A percentile compares a stretch with the other conserved stretches of the same genome.
Evolutionary conservation across 306 rosid species (phyloP).

Genomic region (Crataegus laevigata): DNA sequence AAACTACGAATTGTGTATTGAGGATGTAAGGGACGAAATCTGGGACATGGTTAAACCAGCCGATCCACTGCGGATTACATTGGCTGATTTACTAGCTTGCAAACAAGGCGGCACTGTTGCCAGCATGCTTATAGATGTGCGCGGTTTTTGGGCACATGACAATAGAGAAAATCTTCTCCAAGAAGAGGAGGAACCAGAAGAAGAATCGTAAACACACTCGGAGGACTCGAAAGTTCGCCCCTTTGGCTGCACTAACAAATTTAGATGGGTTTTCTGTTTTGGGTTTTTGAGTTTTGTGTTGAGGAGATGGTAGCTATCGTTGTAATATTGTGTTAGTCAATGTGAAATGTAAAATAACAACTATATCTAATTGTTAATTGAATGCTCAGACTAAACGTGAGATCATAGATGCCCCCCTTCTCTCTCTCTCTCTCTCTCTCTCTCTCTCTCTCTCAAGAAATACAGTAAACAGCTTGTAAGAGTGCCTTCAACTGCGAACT

Average conservation of each 20-base stretch:
- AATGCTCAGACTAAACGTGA: neutral
- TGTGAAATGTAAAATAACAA: neutral
- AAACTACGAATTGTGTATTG: constrained; percentile 92
- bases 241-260: constrained; percentile 25
- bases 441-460: no score
- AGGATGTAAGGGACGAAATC: constrained; percentile 94
- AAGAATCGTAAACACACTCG: constrained; percentile 44
- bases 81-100: constrained; percentile 73
- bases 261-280: neutral
- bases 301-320: neutral
- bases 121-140: constrained; percentile 96
- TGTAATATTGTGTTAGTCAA: constrained; percentile 13
- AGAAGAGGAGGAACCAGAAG: constrained; percentile 98
- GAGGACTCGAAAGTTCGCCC: neutral
- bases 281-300: neutral
- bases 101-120: constrained; percentile 99
- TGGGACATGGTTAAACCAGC: constrained; percentile 99
- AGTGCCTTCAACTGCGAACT: no score
- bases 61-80: constrained; percentile 67
- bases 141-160: constrained; percentile 99
- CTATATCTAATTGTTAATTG: neutral
- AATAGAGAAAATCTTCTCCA: constrained; percentile 98
- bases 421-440: no score
- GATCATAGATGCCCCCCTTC: no score
- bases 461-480: no score